Evolutionary conservation across 1,284 basidiomycete genomes (phyloP).

Genomic region (Cryptococcus sp.): DNA sequence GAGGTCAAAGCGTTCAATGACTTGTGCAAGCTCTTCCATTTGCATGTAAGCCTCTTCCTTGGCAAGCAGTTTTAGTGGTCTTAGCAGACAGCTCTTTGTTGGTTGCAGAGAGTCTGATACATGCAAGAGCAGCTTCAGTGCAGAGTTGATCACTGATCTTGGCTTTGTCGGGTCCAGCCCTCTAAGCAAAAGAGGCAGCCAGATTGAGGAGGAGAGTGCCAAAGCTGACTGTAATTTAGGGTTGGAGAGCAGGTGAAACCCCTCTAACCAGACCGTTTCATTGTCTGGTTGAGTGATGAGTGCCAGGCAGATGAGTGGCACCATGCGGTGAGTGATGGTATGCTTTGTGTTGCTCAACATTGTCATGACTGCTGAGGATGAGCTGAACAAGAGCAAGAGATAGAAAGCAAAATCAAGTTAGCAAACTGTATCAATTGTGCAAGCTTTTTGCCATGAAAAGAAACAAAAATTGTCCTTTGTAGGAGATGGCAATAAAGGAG

Average conservation of each 20-base stretch:
- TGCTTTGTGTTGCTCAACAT: slow-evolving; percentile 32
- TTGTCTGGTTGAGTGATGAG: slow-evolving; percentile 31
- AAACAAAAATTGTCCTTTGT: too few species aligned
- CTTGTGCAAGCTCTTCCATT: slow-evolving; percentile 16
- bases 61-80: slow-evolving; percentile 28
- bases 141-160: slow-evolving; percentile 22
- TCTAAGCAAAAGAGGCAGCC: slow-evolving; percentile 38
- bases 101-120: slow-evolving; percentile 32
- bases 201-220: slow-evolving; percentile 35
- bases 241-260: slow-evolving; percentile 28
- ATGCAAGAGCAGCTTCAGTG: slow-evolving; percentile 23
- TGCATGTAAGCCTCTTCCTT: slow-evolving; percentile 6
- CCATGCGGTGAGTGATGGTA: slow-evolving; percentile 38
- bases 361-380: slow-evolving; percentile 1
- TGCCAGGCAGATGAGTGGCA: slow-evolving; percentile 42
- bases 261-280: slow-evolving; percentile 35
- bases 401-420: too few species aligned
- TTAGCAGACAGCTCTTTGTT: slow-evolving; percentile 39
- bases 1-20: slow-evolving; percentile 20
- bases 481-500: too few species aligned
- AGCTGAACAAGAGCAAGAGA: neutral
- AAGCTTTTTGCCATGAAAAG: too few species aligned
- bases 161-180: slow-evolving; percentile 27
- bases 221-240: slow-evolving; percentile 32
- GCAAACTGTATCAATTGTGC: too few species aligned